These are phyloP conservation scores for Scedosporium boydii DNA, from an alignment of 2,329 filamentous ascomycete genomes.

Conservation along the genomic window DNA sequence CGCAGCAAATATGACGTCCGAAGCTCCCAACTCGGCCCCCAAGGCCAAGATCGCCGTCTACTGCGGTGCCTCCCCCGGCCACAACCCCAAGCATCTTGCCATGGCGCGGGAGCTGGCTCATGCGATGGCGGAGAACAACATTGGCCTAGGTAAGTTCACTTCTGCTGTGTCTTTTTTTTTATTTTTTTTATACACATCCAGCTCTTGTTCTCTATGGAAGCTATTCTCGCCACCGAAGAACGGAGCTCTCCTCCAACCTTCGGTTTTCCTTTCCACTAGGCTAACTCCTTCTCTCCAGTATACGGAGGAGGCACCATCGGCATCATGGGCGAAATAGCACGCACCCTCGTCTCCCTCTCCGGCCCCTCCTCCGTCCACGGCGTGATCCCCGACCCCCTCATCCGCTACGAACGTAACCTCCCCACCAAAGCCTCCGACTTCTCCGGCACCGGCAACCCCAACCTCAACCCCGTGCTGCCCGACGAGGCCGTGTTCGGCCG, in stretches of 20 bases:
- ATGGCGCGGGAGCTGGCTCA: conserved; percentile 68
- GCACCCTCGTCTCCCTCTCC: conserved; percentile 71
- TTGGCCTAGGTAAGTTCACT: conserved; percentile 53
- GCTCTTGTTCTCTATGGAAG: background rate
- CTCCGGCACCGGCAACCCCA: conserved; percentile 22
- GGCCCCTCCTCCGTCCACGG: conserved; percentile 81
- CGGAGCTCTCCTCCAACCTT: too few relatives aligned
- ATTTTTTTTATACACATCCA: too few relatives aligned
- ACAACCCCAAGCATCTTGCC: conserved; percentile 63
- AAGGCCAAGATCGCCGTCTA: conserved; percentile 79
- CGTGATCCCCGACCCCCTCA: conserved; percentile 80
- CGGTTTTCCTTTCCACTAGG: background rate
- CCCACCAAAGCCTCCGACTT: background rate
- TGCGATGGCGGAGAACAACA: conserved; percentile 65
- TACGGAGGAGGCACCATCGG: conserved; percentile 94
- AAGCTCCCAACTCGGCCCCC: conserved; percentile 19
- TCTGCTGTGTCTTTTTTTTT: background rate
- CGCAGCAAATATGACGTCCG: conserved; percentile 9
- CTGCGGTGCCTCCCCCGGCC: conserved; percentile 75
- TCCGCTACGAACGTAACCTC: conserved; percentile 63
- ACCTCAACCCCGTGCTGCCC: conserved; percentile 44
- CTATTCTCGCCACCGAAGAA: too few relatives aligned
- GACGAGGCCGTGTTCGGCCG: conserved; percentile 61
- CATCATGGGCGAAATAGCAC: conserved; percentile 89
- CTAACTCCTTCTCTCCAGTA: conserved; percentile 35